A percentile compares a stretch with the other conserved stretches of the same genome.
These are phyloP conservation scores for Neocallimastix lanati DNA, from an alignment of 192 early-diverging fungal genomes.

Conservation along the genomic window DNA sequence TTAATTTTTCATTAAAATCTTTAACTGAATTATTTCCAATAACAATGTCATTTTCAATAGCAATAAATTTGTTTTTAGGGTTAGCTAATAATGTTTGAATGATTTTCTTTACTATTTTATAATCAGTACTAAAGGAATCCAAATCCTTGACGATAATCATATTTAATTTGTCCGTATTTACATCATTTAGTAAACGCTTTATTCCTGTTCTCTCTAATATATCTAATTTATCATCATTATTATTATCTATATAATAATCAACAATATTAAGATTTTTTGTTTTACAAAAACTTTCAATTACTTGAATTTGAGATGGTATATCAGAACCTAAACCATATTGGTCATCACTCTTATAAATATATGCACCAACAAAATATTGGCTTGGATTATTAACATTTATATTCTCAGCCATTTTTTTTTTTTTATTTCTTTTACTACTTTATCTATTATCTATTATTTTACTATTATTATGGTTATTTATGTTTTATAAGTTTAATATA, in stretches of 20 bases:
- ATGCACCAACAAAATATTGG: not conserved
- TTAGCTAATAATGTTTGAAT: not conserved
- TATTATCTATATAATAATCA: not conserved
- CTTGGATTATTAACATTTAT: not conserved
- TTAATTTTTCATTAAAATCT: not conserved
- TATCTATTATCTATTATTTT: too few species aligned
- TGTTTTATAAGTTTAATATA: too few species aligned
- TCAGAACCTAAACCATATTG: not conserved
- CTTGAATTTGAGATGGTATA: not conserved
- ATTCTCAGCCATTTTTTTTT: not conserved
- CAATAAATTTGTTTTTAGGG: not conserved
- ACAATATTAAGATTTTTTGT: not conserved
- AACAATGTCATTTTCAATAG: not conserved
- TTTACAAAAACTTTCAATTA: not conserved
- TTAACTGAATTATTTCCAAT: not conserved
- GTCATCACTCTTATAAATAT: not conserved
- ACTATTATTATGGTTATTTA: too few species aligned
- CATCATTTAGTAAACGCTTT: not conserved
- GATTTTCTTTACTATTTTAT: not conserved
- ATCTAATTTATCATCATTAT: not conserved
- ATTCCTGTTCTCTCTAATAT: not conserved
- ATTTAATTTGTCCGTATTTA: not conserved
- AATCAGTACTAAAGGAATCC: not conserved
- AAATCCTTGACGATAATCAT: not conserved
- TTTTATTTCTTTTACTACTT: too few species aligned